phyloP scores from a whole-genome alignment of 2,329 filamentous ascomycete species.

The Arthrobotrys pseudoclavata region DNA sequence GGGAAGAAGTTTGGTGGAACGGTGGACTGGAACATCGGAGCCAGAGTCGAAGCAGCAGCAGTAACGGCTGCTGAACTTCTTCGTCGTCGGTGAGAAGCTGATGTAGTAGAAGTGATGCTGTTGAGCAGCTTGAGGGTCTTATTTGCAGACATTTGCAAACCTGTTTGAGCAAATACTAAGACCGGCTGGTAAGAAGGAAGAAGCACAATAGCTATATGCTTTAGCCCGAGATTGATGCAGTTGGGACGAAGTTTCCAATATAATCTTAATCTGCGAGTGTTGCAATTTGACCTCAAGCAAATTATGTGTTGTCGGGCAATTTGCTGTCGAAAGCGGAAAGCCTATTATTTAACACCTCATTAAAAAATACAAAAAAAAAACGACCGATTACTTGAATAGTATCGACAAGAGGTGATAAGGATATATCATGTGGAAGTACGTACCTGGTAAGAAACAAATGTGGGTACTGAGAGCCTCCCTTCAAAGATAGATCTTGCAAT shows the following conservation, averaged over 20 bases:
- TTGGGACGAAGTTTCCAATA: not conserved
- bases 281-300: slow-evolving; percentile 50
- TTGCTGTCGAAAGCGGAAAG: slow-evolving; percentile 36
- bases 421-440: not conserved
- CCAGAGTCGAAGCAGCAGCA: slow-evolving; percentile 35
- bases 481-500: not conserved
- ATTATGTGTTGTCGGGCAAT: slow-evolving; percentile 60
- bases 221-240: not conserved
- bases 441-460: slow-evolving; percentile 6
- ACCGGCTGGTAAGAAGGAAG: slow-evolving; percentile 13
- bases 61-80: slow-evolving; percentile 45
- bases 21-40: slow-evolving; percentile 47
- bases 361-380: not conserved
- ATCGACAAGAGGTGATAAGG: not conserved
- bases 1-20: slow-evolving; percentile 46
- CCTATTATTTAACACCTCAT: slow-evolving; percentile 18
- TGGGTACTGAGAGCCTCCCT: slow-evolving; percentile 6
- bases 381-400: not conserved
- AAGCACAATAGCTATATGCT: slow-evolving; percentile 36
- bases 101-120: slow-evolving; percentile 54
- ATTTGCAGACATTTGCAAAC: slow-evolving; percentile 36
- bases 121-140: slow-evolving; percentile 60
- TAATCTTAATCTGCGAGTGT: slow-evolving; percentile 18
- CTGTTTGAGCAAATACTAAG: not conserved
- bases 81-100: slow-evolving; percentile 48